Percentiles rank a stretch among this genome's conserved stretches.
Evolutionary conservation across 305 asterid genomes (phyloP).

Genomic region (Solanum hybrid): DNA sequence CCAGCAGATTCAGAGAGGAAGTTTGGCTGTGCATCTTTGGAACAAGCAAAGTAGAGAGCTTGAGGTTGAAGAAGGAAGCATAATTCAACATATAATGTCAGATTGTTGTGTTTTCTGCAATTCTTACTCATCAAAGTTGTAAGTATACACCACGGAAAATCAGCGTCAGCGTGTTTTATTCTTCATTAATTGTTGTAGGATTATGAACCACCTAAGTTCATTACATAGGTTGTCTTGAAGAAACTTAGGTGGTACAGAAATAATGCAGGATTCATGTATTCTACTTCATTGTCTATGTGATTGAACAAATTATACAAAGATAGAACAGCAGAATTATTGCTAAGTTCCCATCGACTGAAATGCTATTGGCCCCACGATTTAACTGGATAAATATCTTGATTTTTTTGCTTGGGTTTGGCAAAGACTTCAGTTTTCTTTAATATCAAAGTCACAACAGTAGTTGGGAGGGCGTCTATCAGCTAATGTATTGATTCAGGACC

Average conservation of each 20-base stretch:
- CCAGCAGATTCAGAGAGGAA: slow-evolving; percentile 36
- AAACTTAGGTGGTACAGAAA: not conserved
- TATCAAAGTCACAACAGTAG: not conserved
- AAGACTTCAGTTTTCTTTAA: not conserved
- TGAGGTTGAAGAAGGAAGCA: slow-evolving; percentile 61
- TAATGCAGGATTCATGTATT: not conserved
- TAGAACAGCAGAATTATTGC: not conserved
- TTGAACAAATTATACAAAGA: not conserved
- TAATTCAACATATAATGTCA: slow-evolving; percentile 45
- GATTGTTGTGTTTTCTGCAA: slow-evolving; percentile 38
- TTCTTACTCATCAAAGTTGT: slow-evolving; percentile 19
- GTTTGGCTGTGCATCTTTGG: slow-evolving; percentile 82
- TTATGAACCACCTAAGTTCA: slow-evolving; percentile 42
- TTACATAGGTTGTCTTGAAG: slow-evolving; percentile 5
- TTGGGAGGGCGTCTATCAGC: not conserved
- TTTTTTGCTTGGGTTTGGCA: not conserved
- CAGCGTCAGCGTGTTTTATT: not conserved
- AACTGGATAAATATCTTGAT: not conserved
- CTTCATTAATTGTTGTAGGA: not conserved
- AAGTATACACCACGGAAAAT: not conserved
- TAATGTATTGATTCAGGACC: not conserved
- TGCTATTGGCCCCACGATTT: not conserved
- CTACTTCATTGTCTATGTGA: not conserved
- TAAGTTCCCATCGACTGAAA: not conserved
- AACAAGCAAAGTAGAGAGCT: slow-evolving; percentile 69